phyloP scores from a whole-genome alignment of 371 early-diverging fungal genomes.

The Cokeromyces recurvatus region DNA sequence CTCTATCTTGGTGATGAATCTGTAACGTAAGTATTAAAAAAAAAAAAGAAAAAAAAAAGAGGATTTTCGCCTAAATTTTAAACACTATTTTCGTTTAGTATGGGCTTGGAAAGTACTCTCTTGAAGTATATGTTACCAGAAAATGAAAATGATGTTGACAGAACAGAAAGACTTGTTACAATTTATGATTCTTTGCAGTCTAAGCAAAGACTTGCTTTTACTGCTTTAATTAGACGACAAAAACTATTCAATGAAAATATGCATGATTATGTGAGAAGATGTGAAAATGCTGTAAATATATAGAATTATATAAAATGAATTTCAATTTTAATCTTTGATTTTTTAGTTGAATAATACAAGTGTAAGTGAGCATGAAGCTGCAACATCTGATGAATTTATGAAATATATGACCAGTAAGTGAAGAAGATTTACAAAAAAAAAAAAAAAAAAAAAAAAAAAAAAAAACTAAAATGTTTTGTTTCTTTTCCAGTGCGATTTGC shows the following conservation, averaged over 20 bases:
- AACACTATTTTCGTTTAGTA: slow-evolving; percentile 19
- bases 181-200: slow-evolving; percentile 46
- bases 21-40: slow-evolving; percentile 48
- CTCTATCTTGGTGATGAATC: slow-evolving; percentile 81
- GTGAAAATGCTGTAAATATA: slow-evolving; percentile 26
- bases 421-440: neutral
- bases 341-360: slow-evolving; percentile 9
- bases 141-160: slow-evolving; percentile 41
- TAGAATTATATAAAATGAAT: neutral
- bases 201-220: slow-evolving; percentile 51
- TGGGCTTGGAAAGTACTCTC: slow-evolving; percentile 38
- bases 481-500: too few relatives aligned
- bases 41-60: too few relatives aligned
- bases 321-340: neutral
- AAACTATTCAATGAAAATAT: slow-evolving; percentile 44
- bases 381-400: slow-evolving; percentile 32
- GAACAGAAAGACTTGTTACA: slow-evolving; percentile 55
- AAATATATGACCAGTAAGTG: slow-evolving; percentile 41
- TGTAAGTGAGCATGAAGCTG: slow-evolving; percentile 19
- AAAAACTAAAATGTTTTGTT: too few relatives aligned
- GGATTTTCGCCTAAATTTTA: too few relatives aligned
- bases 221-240: slow-evolving; percentile 50
- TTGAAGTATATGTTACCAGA: slow-evolving; percentile 30
- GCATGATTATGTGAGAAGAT: slow-evolving; percentile 41
- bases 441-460: too few relatives aligned